phyloP scores from a whole-genome alignment of 306 rosid genomes.

The Hylodesmum podocarpum region DNA sequence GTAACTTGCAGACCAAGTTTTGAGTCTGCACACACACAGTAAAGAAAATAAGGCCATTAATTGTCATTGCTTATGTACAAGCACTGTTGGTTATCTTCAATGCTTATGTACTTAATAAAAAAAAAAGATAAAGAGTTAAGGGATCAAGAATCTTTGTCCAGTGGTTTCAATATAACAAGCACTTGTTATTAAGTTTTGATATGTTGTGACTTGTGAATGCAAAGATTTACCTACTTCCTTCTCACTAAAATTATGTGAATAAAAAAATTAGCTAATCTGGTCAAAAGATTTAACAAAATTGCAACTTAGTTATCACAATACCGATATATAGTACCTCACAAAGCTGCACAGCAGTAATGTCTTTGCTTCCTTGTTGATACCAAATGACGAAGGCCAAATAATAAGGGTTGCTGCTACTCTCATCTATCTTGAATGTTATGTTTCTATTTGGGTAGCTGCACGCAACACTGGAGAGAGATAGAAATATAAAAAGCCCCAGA shows the following conservation, averaged over 20 bases:
- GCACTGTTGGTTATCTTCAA: too few species aligned
- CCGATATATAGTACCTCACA: slow-evolving; percentile 57
- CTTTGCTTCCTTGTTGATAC: slow-evolving; percentile 78
- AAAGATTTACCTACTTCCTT: background rate
- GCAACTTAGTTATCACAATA: background rate
- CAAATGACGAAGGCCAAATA: slow-evolving; percentile 72
- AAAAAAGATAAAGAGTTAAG: too few species aligned
- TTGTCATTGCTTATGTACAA: too few species aligned
- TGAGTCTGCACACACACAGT: slow-evolving; percentile 45
- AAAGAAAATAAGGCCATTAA: background rate
- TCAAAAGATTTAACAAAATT: background rate
- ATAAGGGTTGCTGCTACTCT: slow-evolving; percentile 54
- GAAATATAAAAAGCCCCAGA: background rate
- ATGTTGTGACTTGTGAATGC: too few species aligned
- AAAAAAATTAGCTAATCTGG: background rate
- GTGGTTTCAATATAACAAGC: too few species aligned
- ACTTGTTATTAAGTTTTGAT: background rate
- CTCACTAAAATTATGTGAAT: background rate
- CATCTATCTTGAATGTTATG: slow-evolving; percentile 69
- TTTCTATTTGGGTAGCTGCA: slow-evolving; percentile 77
- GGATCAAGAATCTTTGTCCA: too few species aligned
- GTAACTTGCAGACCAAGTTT: slow-evolving; percentile 61
- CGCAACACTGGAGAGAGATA: slow-evolving; percentile 47
- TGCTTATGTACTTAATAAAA: too few species aligned
- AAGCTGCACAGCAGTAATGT: slow-evolving; percentile 75